Evolutionary conservation across 768 basidiomycete genomes (phyloP).

Genomic region (Boletus rubropictus): DNA sequence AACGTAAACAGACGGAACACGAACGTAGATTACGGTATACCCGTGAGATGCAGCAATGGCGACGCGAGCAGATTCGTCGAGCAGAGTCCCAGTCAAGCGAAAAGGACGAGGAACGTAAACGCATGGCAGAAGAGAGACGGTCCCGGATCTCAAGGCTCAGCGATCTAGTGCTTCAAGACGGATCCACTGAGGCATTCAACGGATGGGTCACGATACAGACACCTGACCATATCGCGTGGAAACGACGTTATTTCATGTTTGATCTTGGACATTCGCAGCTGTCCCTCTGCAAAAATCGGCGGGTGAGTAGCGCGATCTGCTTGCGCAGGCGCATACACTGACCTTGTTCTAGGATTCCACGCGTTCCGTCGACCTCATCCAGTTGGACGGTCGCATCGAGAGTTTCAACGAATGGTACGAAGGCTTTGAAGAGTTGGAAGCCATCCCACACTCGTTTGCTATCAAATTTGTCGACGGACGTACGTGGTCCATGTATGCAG

Average conservation of each 20-base stretch:
- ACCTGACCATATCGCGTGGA: conserved; percentile 51
- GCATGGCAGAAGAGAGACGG: conserved; percentile 34
- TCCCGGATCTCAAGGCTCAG: conserved; percentile 44
- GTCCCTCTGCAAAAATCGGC: conserved; percentile 46
- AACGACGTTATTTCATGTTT: conserved; percentile 59
- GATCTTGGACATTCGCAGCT: conserved; percentile 36
- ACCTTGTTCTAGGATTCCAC: conserved; percentile 24
- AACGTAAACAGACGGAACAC: conserved; percentile 42
- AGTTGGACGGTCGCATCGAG: conserved; percentile 42
- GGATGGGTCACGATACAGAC: conserved; percentile 64
- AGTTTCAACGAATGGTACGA: conserved; percentile 58
- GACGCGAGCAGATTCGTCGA: conserved; percentile 41
- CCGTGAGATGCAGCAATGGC: conserved; percentile 47
- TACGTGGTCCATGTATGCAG: conserved; percentile 55
- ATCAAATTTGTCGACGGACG: conserved; percentile 50
- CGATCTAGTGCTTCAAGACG: conserved; percentile 40
- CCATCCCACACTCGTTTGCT: conserved; percentile 62
- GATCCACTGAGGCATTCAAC: conserved; percentile 34
- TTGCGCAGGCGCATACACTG: not conserved
- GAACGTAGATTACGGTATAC: conserved; percentile 48
- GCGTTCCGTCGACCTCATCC: conserved; percentile 31
- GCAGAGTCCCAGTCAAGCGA: conserved; percentile 42
- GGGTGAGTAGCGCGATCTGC: conserved; percentile 32
- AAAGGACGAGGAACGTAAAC: conserved; percentile 38
- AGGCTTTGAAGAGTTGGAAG: conserved; percentile 61